Base-by-base conservation (phyloP, 257 asterid genomes). In the Eucommia ulmoides region DNA sequence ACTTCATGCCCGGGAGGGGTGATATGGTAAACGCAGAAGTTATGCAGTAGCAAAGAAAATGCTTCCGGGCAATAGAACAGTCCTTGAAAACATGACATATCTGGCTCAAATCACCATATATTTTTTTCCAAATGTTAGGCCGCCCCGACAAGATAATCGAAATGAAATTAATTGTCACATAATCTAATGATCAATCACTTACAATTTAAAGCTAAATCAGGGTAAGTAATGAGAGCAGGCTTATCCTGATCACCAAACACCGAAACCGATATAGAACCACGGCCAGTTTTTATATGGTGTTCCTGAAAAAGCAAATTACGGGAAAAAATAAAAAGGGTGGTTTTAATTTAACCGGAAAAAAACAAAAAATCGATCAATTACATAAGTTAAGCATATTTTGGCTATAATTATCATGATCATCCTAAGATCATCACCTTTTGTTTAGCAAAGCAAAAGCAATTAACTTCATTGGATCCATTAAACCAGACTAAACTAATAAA, bases 201-300 rank as follows among this genome's bases (percentile, higher is more conserved):
- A 91, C 99, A 74, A 67, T 91, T 86, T 56, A 86, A 68, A 46
- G 95, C 96, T 76, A 91, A 77, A 67, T 91, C 96, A 20, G 99
- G 99, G 71, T 86, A 91, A 16, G 96, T 91, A 53, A 86, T 67
- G 19, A 91, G 84, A 65, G 95, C 95, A 16, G 96, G 96, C 71
- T 86, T 91, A 76, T 83, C 99, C 56, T 54, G 96, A 67, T 91
- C 94, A 49, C 99, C 99, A 24, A 78, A 84, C 53, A 91, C 82
- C 44, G 80, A 54, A 66, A 91, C 95, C 16, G 99, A 86, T 62
- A 91, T 73, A 24, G 64, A 67, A 60, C 99, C 99, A 54, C 45
- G 51, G 58, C 78, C 67, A 64, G 99, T 91, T 73, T 86, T 83
- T 51, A 91, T 82, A 59, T 79, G 65, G 66, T 86, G 93, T 72